Evolutionary conservation across 768 basidiomycete genomes (phyloP), one percentile per base, ranked within the genome.

Genomic region (Austroboletus festivus): DNA sequence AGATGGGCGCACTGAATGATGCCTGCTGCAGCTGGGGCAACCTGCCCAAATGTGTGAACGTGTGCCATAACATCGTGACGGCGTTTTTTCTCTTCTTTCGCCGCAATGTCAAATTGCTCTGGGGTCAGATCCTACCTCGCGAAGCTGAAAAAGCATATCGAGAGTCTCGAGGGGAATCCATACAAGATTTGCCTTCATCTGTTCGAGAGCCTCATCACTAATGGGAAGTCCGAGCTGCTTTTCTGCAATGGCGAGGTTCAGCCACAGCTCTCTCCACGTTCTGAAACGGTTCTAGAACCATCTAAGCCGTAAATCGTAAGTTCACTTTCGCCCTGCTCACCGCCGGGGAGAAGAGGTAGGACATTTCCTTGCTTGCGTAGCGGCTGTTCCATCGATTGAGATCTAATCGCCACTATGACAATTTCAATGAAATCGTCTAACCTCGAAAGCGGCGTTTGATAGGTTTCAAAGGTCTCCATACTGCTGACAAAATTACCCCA

Each of bases 21-120:
- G 16, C 93, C 91, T 15, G 93, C 93, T 21, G 94, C 94, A 28
- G 90, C 89, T 9, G 94, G 94, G 1, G 94, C 94, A 44, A 94
- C 87, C 38, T 77, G 79, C 5, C 94, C 94, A 65, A 97, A 99
- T 4, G 94, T 96, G 71, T 98, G 93, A 38, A 99, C 96, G 63
- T 99, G 96, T 0, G 96, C 96, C 96, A 99, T 99, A 38, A 99
- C 96, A 70, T 99, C 96, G 72, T 99, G 96, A 12, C 96, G 79
- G 21, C 96, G 74, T 71, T 93, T 96, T 75, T 96, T 98, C 72
- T 99, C 96, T 68, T 99, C 96, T 47, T 79, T 73, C 0, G 93
- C 94, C 2, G 96, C 96, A 45, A 89, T 76, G 54, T 85, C 86
- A 62, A 98, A 95, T 71, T 99, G 96, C 41, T 86, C 81, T 11